Base-by-base conservation (phyloP, 1,284 basidiomycete species). In the Marasmius oreades region DNA sequence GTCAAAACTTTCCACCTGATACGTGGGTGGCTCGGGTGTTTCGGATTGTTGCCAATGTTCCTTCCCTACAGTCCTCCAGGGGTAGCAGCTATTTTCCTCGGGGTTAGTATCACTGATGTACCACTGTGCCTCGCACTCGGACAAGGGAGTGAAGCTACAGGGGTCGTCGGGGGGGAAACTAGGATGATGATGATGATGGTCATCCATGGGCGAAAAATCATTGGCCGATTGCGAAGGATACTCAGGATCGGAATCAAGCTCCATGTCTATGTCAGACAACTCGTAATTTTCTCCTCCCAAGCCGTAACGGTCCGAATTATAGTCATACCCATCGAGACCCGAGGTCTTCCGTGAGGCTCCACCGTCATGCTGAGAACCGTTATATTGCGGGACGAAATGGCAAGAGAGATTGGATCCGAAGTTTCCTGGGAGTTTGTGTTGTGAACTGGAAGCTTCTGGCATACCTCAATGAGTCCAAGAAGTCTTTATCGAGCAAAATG, bases 231-330 rank as follows among this genome's bases (percentile, higher is more conserved):
- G 39, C 7, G 39, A 20, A 14, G 39, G 39, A 42, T 42, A 20
- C 16, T 42, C 16, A 42, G 39, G n/a, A 20, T 42, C 39, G n/a
- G 39, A 42, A 42, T 42, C 39, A 16, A 42, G 39, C 39, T 50
- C 47, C 47, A 50, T 50, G 44, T 45, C 44, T 8, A 45, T 24
- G 47, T 50, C 47, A 50, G 47, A 33, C 12, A 26, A 31, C 31
- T 26, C 47, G 47, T 50, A 50, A 18, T n/a, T 31, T 31, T 18
- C 31, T 14, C 26, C 26, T 50, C 20, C 39, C 39, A 42, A 42
- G 39, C 39, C 39, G 39, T 42, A 42, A 16, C 16, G 11, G 39
- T 28, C 47, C 23, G 45, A 23, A 22, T 45, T 20, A 18, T 18
- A 18, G 11, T 46, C 45, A 31, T 31, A 23, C 14, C 28, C 47